Percentiles rank a stretch among this genome's conserved stretches.
These are phyloP conservation scores for Globisporangium barbulae DNA, from an alignment of 352 stramenopile species.

Conservation along the genomic window DNA sequence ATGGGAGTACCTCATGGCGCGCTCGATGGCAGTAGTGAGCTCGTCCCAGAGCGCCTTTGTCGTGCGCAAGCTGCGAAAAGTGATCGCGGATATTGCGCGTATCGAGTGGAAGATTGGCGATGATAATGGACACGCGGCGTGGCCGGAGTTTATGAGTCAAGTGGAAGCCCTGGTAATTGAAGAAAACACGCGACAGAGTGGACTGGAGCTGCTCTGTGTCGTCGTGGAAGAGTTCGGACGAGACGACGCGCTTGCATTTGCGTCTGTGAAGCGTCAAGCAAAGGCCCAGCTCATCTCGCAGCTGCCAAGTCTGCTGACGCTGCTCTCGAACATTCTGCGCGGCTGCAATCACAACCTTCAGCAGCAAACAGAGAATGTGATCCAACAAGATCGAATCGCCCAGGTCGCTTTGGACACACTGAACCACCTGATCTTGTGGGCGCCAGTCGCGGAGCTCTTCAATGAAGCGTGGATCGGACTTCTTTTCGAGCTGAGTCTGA, in stretches of 20 bases:
- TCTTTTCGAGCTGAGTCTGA: slow-evolving; percentile 53
- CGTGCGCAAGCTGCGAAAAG: slow-evolving; percentile 65
- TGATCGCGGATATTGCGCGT: slow-evolving; percentile 63
- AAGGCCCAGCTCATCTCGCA: slow-evolving; percentile 38
- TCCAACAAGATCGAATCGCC: slow-evolving; percentile 43
- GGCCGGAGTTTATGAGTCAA: slow-evolving; percentile 66
- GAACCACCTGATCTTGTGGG: slow-evolving; percentile 48
- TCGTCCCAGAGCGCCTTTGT: slow-evolving; percentile 49
- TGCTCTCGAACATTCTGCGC: slow-evolving; percentile 48
- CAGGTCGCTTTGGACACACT: slow-evolving; percentile 53
- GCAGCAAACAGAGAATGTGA: slow-evolving; percentile 15
- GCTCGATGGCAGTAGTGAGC: slow-evolving; percentile 3
- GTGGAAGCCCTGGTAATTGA: slow-evolving; percentile 55
- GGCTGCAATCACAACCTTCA: slow-evolving; percentile 43
- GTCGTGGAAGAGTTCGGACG: slow-evolving; percentile 73
- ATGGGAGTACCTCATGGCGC: slow-evolving; percentile 52
- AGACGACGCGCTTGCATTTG: slow-evolving; percentile 54
- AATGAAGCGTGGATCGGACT: slow-evolving; percentile 55
- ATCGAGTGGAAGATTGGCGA: slow-evolving; percentile 42
- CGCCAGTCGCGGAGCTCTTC: slow-evolving; percentile 50
- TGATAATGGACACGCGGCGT: slow-evolving; percentile 16
- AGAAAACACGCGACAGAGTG: slow-evolving; percentile 33
- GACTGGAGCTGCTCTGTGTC: slow-evolving; percentile 56
- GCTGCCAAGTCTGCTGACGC: slow-evolving; percentile 42
- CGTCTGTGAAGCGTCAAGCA: slow-evolving; percentile 40